These are phyloP conservation scores for Leishmania turanica DNA, from an alignment of 208 protist species.

Conservation along the genomic window DNA sequence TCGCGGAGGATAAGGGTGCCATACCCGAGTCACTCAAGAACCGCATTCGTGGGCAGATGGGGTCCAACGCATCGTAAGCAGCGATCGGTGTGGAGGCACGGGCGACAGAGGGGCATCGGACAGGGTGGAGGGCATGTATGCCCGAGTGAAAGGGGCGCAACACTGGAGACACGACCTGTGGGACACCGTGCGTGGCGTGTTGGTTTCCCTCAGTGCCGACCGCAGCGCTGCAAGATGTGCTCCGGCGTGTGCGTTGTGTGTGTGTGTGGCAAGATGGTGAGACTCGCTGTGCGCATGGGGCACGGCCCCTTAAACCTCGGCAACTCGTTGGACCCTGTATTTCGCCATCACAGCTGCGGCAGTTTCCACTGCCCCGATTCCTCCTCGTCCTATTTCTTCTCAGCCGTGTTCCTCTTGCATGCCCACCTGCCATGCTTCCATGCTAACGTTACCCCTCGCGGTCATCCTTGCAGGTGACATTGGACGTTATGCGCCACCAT, in stretches of 20 bases:
- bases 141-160: background rate
- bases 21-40: constrained; percentile 58
- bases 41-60: constrained; percentile 66
- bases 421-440: background rate
- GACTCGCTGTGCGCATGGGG: background rate
- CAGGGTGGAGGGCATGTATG: background rate
- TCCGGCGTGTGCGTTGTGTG: background rate
- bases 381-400: background rate
- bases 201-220: background rate
- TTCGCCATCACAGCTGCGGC: background rate
- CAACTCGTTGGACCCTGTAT: background rate
- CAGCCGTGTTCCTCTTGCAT: background rate
- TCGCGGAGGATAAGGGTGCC: constrained; percentile 43
- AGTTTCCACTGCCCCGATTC: background rate
- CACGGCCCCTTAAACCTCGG: background rate
- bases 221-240: background rate
- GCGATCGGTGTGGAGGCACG: background rate
- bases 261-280: background rate
- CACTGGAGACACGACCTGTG: background rate
- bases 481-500: background rate
- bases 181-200: background rate
- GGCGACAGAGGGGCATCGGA: background rate
- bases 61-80: background rate
- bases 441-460: background rate
- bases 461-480: background rate